phyloP scores from a whole-genome alignment of 768 basidiomycete species.

The Tylopilus sp. region DNA sequence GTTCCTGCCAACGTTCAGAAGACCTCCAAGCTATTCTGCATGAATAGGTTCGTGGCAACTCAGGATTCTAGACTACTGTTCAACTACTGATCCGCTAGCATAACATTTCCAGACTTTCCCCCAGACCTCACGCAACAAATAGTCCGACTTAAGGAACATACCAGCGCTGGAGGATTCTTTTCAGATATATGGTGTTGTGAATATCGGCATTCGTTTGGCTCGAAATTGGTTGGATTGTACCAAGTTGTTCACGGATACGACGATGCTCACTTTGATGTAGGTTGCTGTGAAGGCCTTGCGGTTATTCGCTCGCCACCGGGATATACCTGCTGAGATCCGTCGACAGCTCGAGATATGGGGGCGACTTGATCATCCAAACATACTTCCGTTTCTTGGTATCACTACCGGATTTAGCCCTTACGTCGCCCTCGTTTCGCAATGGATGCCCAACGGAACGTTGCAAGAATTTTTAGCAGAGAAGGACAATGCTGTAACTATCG shows the following conservation, averaged over 20 bases:
- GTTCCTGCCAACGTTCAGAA: no score
- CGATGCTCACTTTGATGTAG: not conserved
- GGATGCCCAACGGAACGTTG: conserved; percentile 11
- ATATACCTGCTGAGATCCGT: conserved; percentile 2
- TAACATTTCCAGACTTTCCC: conserved; percentile 15
- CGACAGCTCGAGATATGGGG: conserved; percentile 16
- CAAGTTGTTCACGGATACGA: not conserved
- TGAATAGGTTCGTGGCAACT: no score
- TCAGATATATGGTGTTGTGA: conserved; percentile 10
- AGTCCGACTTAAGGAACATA: not conserved
- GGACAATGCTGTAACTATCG: not conserved
- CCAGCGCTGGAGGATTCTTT: conserved; percentile 3
- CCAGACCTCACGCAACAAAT: conserved; percentile 12
- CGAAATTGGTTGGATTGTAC: not conserved
- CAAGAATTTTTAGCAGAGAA: conserved; percentile 3
- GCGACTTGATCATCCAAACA: conserved; percentile 16
- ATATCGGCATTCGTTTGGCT: not conserved
- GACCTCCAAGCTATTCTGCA: no score
- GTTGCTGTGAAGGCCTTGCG: conserved; percentile 14
- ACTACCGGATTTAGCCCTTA: conserved; percentile 10
- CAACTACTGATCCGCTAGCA: not conserved
- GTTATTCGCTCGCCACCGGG: not conserved
- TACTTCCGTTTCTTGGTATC: conserved; percentile 16
- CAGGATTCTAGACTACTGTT: no score
- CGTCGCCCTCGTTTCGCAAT: conserved; percentile 10